These are phyloP conservation scores for Phyllosticta capitalensis DNA, from an alignment of 2,329 filamentous ascomycete species.

Conservation along the genomic window DNA sequence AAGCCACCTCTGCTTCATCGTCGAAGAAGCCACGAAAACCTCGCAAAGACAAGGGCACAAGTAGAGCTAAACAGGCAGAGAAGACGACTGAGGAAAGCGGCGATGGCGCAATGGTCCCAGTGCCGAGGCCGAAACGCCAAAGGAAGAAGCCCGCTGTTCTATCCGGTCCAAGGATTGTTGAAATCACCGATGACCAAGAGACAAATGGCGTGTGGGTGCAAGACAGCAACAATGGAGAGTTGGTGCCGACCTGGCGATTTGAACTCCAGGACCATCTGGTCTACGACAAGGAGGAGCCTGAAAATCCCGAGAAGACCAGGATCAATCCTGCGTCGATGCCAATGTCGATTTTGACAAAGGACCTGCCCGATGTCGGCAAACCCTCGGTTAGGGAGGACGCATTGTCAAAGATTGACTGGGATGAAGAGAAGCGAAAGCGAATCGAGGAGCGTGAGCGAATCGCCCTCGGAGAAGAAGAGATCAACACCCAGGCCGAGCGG, in stretches of 20 bases:
- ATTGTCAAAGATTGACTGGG: slow-evolving; percentile 57
- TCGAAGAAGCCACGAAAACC: slow-evolving; percentile 22
- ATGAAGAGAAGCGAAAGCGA: slow-evolving; percentile 34
- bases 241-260: background rate
- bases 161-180: background rate
- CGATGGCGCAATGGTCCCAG: background rate
- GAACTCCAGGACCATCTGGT: background rate
- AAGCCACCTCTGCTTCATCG: background rate
- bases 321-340: slow-evolving; percentile 59
- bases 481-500: slow-evolving; percentile 12
- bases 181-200: background rate
- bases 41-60: slow-evolving; percentile 14
- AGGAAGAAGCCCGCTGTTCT: background rate
- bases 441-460: slow-evolving; percentile 26
- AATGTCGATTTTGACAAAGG: slow-evolving; percentile 63
- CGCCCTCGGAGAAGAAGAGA: slow-evolving; percentile 11
- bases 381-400: slow-evolving; percentile 66
- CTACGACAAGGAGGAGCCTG: slow-evolving; percentile 14
- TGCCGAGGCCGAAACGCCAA: slow-evolving; percentile 1
- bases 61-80: background rate
- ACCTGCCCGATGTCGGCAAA: slow-evolving; percentile 55
- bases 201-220: background rate
- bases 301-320: slow-evolving; percentile 29
- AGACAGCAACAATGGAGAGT: background rate
- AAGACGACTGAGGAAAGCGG: background rate